Evolutionary conservation across 441 rosid genomes (phyloP).

Genomic region (Isatis lusitanica): DNA sequence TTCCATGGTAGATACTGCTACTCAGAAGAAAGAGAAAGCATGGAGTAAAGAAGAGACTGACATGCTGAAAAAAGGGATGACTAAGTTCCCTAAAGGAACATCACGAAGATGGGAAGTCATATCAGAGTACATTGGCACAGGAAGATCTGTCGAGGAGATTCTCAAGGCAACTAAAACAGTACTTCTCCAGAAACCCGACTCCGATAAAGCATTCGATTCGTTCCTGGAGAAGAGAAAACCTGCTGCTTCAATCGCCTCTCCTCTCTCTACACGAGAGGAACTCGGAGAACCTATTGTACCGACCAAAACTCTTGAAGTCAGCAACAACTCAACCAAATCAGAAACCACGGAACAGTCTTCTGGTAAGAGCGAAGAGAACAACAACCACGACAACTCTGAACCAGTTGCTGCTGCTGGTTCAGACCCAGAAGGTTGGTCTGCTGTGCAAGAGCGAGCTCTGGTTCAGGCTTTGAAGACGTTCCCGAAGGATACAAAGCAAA

Average conservation of each 20-base stretch:
- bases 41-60: constrained; percentile 91
- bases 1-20: constrained; percentile 22
- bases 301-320: constrained; percentile 27
- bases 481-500: constrained; percentile 78
- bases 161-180: constrained; percentile 90
- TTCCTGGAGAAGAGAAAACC: constrained; percentile 94
- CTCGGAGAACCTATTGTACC: constrained; percentile 28
- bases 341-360: constrained; percentile 14
- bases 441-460: constrained; percentile 86
- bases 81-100: constrained; percentile 85
- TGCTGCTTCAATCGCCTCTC: constrained; percentile 68
- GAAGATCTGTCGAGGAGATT: constrained; percentile 88
- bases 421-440: constrained; percentile 81
- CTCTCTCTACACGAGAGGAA: constrained; percentile 82
- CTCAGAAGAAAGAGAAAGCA: constrained; percentile 69
- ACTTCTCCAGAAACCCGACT: constrained; percentile 90
- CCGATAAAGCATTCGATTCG: constrained; percentile 83
- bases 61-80: constrained; percentile 81
- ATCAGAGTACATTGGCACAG: constrained; percentile 85
- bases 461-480: constrained; percentile 90
- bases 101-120: constrained; percentile 94
- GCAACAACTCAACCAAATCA: constrained; percentile 31
- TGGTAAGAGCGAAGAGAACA: constrained; percentile 31
- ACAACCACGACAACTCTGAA: constrained; percentile 2
- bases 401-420: constrained; percentile 39